A percentile compares a stretch with the other conserved stretches of the same genome.
These are phyloP conservation scores for Seminavis robusta DNA, from an alignment of 108 stramenopile genomes.

Conservation along the genomic window DNA sequence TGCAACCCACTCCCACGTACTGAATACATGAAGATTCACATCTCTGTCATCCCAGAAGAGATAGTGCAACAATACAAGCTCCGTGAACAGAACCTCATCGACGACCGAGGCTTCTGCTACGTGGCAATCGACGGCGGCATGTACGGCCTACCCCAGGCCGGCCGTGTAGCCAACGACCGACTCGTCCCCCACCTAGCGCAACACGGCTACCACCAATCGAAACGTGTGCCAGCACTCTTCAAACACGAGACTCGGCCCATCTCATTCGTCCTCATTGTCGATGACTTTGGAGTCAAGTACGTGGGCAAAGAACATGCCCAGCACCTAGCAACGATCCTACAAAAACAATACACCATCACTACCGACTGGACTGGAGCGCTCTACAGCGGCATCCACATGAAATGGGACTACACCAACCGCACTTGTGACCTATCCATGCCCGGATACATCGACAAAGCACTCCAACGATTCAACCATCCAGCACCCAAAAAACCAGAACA, in stretches of 20 bases:
- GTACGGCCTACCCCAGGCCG: slow-evolving; percentile 49
- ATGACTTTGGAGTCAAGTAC: slow-evolving; percentile 54
- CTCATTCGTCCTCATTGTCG: slow-evolving; percentile 42
- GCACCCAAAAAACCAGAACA: too few relatives aligned
- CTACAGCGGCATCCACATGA: slow-evolving; percentile 30
- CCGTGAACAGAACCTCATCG: neutral
- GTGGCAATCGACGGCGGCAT: slow-evolving; percentile 29
- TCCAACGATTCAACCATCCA: too few relatives aligned
- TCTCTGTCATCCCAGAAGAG: slow-evolving; percentile 16
- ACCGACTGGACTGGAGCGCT: slow-evolving; percentile 18
- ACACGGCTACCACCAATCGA: slow-evolving; percentile 10
- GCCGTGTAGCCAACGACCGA: slow-evolving; percentile 25
- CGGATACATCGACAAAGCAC: too few relatives aligned
- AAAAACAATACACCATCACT: slow-evolving; percentile 14
- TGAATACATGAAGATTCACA: slow-evolving; percentile 33
- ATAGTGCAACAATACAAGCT: slow-evolving; percentile 37
- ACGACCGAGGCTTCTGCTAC: slow-evolving; percentile 10
- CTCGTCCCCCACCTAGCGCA: slow-evolving; percentile 1
- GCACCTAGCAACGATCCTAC: slow-evolving; percentile 30
- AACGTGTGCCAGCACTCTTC: slow-evolving; percentile 34
- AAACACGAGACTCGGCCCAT: slow-evolving; percentile 23
- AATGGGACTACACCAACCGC: slow-evolving; percentile 39
- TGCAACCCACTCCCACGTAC: slow-evolving; percentile 18
- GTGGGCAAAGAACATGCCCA: slow-evolving; percentile 17
- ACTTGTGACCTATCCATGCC: slow-evolving; percentile 38